Conservation (phyloP, 768 basidiomycete genomes). For the Psilocybe azurescens region DNA sequence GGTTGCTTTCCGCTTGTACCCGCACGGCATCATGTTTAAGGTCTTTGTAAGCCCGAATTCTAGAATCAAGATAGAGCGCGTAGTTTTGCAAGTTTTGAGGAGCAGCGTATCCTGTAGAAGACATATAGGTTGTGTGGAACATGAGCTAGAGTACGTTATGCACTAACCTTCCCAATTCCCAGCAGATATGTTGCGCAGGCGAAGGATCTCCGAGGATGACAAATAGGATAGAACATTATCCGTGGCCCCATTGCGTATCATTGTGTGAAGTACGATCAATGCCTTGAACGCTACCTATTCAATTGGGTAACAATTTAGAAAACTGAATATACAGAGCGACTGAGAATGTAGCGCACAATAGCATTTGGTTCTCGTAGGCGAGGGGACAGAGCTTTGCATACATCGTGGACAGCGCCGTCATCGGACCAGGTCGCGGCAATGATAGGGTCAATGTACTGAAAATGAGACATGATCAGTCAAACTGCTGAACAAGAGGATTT, state of each 20-base stretch:
- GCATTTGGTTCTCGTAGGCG: conserved; percentile 92
- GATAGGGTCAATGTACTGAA: conserved; percentile 94
- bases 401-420: conserved; percentile 91
- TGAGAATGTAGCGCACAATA: conserved; percentile 58
- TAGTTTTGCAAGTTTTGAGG: conserved; percentile 90
- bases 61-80: conserved; percentile 84
- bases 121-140: not conserved
- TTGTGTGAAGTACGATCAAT: conserved; percentile 91
- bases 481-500: conserved; percentile 3
- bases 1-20: conserved; percentile 92
- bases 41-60: conserved; percentile 88
- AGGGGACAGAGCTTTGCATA: conserved; percentile 86
- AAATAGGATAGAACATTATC: conserved; percentile 90
- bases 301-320: not conserved
- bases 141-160: not conserved
- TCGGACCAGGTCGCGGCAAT: conserved; percentile 97
- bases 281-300: conserved; percentile 97
- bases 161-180: conserved; percentile 87
- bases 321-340: not conserved
- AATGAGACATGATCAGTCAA: conserved; percentile 13
- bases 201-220: conserved; percentile 80
- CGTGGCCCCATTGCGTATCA: conserved; percentile 96
- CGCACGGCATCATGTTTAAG: conserved; percentile 94
- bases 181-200: conserved; percentile 78
- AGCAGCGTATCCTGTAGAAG: conserved; percentile 72